phyloP scores from a whole-genome alignment of 352 stramenopile species.

The Phytophthora tentaculata region DNA sequence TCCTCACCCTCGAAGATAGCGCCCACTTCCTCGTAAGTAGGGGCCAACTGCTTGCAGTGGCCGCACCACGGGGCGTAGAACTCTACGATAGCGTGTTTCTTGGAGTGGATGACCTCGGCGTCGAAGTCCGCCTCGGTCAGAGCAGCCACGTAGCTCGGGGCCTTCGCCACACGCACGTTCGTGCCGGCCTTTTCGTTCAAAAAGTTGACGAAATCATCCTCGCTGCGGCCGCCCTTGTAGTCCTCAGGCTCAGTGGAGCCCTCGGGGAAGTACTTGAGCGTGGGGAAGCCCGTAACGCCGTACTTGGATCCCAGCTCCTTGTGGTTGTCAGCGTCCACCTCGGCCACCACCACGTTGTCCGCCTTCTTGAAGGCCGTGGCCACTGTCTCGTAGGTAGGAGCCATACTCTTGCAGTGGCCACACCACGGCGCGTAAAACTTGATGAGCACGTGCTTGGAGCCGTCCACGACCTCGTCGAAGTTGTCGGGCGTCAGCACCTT shows the following conservation, averaged over 20 bases:
- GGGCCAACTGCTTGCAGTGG: slow-evolving; percentile 93
- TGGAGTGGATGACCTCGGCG: slow-evolving; percentile 77
- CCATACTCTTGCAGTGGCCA: slow-evolving; percentile 91
- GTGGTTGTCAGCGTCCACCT: slow-evolving; percentile 91
- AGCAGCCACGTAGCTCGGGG: slow-evolving; percentile 68
- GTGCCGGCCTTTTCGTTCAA: slow-evolving; percentile 81
- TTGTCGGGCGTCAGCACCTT: slow-evolving; percentile 84
- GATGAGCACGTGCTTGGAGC: slow-evolving; percentile 85
- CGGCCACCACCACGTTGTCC: slow-evolving; percentile 83
- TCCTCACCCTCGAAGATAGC: slow-evolving; percentile 80
- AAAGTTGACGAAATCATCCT: slow-evolving; percentile 83
- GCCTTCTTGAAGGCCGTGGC: slow-evolving; percentile 89
- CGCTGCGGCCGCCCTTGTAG: slow-evolving; percentile 86
- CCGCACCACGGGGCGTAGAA: slow-evolving; percentile 96
- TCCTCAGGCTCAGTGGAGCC: slow-evolving; percentile 80
- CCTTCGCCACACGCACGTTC: slow-evolving; percentile 74
- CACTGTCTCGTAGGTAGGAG: slow-evolving; percentile 84
- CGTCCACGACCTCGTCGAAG: slow-evolving; percentile 83
- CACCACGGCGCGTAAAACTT: slow-evolving; percentile 94
- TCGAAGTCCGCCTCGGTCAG: slow-evolving; percentile 78
- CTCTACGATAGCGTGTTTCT: slow-evolving; percentile 91
- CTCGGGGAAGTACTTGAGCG: slow-evolving; percentile 92
- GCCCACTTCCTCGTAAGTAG: slow-evolving; percentile 88
- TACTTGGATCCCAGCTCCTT: slow-evolving; percentile 84
- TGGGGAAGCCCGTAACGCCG: slow-evolving; percentile 93